phyloP scores from a whole-genome alignment of 495 filamentous ascomycete genomes.

The Penicillium atrosanguineum region DNA sequence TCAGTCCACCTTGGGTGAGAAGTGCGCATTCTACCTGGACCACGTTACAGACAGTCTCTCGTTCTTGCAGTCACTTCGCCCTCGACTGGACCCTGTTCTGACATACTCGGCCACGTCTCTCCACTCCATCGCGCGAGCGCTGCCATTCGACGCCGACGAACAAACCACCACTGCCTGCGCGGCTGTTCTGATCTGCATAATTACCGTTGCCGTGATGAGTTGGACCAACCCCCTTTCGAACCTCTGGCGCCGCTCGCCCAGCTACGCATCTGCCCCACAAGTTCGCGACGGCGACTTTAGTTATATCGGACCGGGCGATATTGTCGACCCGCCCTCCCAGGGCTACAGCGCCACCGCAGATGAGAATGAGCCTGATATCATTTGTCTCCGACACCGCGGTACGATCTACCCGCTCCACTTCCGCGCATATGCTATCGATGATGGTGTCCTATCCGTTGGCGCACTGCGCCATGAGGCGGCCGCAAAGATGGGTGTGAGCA shows the following conservation, averaged over 20 bases:
- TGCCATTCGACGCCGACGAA: constrained; percentile 28
- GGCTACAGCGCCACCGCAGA: constrained; percentile 23
- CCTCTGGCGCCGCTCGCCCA: constrained; percentile 53
- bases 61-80: constrained; percentile 41
- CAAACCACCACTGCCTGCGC: constrained; percentile 17
- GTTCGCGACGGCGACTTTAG: constrained; percentile 76
- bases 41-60: constrained; percentile 54
- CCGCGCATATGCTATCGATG: constrained; percentile 76
- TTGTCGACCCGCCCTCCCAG: constrained; percentile 39
- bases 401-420: constrained; percentile 75
- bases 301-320: constrained; percentile 75
- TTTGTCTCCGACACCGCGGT: constrained; percentile 70
- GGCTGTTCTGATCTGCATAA: constrained; percentile 45
- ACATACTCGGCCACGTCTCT: constrained; percentile 42
- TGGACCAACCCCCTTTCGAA: constrained; percentile 57
- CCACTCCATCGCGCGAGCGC: constrained; percentile 26
- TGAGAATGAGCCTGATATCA: constrained; percentile 66
- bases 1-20: constrained; percentile 48
- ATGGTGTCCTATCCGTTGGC: constrained; percentile 67
- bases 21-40: constrained; percentile 49
- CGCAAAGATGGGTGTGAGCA: constrained; percentile 56
- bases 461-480: constrained; percentile 65
- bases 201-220: constrained; percentile 56
- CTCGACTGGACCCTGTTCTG: constrained; percentile 34
- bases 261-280: constrained; percentile 40